Percentiles rank a stretch among this genome's conserved stretches.
These are phyloP conservation scores for Colletotrichum sp. DNA, from an alignment of 2,329 filamentous ascomycete genomes.

Conservation along the genomic window DNA sequence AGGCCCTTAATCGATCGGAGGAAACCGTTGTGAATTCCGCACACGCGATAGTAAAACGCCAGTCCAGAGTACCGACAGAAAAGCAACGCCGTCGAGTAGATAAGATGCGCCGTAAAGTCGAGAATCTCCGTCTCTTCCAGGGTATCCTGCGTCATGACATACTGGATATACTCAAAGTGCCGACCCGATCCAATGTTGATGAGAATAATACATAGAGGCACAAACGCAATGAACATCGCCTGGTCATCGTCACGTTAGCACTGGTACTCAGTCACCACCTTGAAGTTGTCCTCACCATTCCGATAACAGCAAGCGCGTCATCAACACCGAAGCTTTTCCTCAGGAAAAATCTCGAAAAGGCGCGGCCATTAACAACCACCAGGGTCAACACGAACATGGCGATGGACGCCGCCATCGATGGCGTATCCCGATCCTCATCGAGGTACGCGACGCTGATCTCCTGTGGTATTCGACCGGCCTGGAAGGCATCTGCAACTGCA, in stretches of 20 bases:
- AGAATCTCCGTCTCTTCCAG: slow-evolving; percentile 49
- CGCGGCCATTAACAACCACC: slow-evolving; percentile 37
- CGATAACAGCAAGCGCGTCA: slow-evolving; percentile 39
- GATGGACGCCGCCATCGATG: slow-evolving; percentile 44
- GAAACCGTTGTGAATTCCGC: slow-evolving; percentile 40
- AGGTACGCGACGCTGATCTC: slow-evolving; percentile 38
- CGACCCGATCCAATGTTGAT: slow-evolving; percentile 54
- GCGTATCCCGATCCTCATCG: slow-evolving; percentile 38
- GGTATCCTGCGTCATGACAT: slow-evolving; percentile 46
- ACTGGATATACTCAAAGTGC: slow-evolving; percentile 50
- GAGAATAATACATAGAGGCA: slow-evolving; percentile 45
- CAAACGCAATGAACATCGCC: slow-evolving; percentile 43
- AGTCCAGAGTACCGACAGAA: slow-evolving; percentile 56
- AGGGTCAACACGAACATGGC: slow-evolving; percentile 39
- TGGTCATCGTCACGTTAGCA: not conserved
- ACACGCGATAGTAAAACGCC: slow-evolving; percentile 55
- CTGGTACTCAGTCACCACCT: not conserved
- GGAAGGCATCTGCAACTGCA: slow-evolving; percentile 34
- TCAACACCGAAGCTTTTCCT: slow-evolving; percentile 42
- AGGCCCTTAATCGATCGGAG: slow-evolving; percentile 38
- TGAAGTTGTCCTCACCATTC: slow-evolving; percentile 32
- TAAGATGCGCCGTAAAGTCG: slow-evolving; percentile 55
- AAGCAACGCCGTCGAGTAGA: slow-evolving; percentile 56
- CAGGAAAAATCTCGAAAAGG: slow-evolving; percentile 39
- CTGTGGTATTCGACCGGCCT: slow-evolving; percentile 38